Evolutionary conservation across 192 early-diverging fungal genomes (phyloP).

Genomic region (Backusella macrospora): DNA sequence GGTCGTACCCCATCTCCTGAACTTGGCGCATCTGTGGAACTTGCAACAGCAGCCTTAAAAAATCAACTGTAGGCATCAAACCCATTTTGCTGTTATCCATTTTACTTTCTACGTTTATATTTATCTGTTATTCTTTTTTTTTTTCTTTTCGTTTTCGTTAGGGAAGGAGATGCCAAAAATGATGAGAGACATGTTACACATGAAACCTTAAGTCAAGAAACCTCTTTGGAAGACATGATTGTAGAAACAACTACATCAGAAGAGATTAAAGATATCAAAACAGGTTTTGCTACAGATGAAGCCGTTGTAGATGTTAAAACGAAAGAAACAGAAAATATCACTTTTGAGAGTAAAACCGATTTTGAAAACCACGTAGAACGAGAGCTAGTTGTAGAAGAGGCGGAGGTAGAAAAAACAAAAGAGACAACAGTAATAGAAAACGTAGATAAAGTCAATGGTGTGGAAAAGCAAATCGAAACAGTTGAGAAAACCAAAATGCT

Average conservation of each 20-base stretch:
- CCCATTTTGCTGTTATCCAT: not conserved
- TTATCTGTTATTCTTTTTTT: not conserved
- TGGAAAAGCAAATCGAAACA: conserved; percentile 1
- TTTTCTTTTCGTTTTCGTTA: not conserved
- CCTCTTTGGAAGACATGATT: not conserved
- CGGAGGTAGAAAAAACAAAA: not conserved
- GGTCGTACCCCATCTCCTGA: not conserved
- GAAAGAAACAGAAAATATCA: no score
- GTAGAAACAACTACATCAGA: not conserved
- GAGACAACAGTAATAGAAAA: not conserved
- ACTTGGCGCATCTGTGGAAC: not conserved
- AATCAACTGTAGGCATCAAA: not conserved
- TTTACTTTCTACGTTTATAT: not conserved
- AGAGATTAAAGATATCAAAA: not conserved
- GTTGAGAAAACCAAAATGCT: not conserved
- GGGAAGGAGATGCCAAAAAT: not conserved
- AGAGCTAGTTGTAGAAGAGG: no score
- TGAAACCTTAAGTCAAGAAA: not conserved
- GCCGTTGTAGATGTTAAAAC: not conserved
- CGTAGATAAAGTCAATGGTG: not conserved
- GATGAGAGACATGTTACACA: not conserved
- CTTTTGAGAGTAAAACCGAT: no score
- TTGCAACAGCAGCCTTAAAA: not conserved
- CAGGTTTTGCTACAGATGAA: not conserved
- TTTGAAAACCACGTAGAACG: no score